Evolutionary conservation across 1,284 basidiomycete species (phyloP), one percentile per base, ranked within the genome.

Genomic region (Singerocomus inundabilis): DNA sequence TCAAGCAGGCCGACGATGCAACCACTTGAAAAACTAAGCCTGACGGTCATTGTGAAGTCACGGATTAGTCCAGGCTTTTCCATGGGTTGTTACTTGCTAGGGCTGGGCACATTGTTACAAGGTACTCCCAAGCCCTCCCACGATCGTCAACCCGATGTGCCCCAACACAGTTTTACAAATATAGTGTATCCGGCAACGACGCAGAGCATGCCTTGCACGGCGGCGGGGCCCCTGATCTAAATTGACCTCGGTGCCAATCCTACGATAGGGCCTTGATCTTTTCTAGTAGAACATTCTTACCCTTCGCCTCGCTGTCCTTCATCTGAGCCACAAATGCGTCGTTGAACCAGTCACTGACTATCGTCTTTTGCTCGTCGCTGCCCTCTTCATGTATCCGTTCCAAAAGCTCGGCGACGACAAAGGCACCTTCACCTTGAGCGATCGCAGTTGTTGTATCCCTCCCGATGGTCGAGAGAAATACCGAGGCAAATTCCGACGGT

Each of bases 341-440:
- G 4, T 65, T 69, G 61, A 92, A 83, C 77, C 85, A 87, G 6
- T 54, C 60, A 63, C 77, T 81, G 39, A 89, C 62, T 37, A 49
- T 70, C 18, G 57, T 59, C 45, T 65, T 70, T 48, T 72, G 70
- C n/a, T 64, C 67, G 4, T 66, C 68, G 15, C 63, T 66, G 3
- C 72, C 75, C 9, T 75, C 75, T 46, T 70, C 65, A 28, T 70
- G 59, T 32, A 92, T 68, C 24, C 83, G 79, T 57, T 84, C 84
- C 55, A 88, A 79, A 36, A 93, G 69, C 65, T 91, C 91, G 0
- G 87, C 83, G 3, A 93, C 72, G 5, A 94, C 80, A 58, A 94
- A 94, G 2, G 85, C 78, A 1, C 90, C 92, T 40, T 84, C 68
- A 53, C 81, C 71, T 65, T 79, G 67, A 28, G 88, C 89, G 70